Conservation (phyloP, 345 rosid genomes). For the Arabis hirsuta region DNA sequence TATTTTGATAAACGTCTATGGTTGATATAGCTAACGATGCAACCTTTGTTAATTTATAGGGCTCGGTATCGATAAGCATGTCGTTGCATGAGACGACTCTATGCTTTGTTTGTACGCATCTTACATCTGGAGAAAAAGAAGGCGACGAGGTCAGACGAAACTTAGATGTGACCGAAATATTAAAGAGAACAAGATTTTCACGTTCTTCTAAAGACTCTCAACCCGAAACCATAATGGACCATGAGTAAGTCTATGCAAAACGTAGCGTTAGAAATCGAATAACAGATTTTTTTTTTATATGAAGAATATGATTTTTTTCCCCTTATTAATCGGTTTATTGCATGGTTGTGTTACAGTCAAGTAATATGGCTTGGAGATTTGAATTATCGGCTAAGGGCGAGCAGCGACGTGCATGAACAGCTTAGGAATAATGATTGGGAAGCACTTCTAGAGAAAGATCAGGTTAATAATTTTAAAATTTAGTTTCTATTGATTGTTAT, state of each 20-base stretch:
- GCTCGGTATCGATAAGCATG: constrained; percentile 91
- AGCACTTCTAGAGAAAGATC: constrained; percentile 84
- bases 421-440: constrained; percentile 73
- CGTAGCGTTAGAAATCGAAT: neutral
- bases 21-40: constrained; percentile 15
- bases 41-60: constrained; percentile 55
- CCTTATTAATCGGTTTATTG: neutral
- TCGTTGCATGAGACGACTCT: constrained; percentile 63
- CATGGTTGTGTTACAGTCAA: constrained; percentile 53
- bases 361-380: constrained; percentile 97
- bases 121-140: constrained; percentile 92
- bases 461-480: constrained; percentile 45
- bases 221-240: constrained; percentile 72
- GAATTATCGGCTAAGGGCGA: constrained; percentile 80
- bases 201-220: constrained; percentile 47
- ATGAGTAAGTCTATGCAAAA: constrained; percentile 62
- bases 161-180: constrained; percentile 77
- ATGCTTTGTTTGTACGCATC: constrained; percentile 90
- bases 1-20: neutral
- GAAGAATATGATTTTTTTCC: neutral
- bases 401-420: constrained; percentile 55
- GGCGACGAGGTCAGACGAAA: constrained; percentile 85
- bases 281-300: neutral
- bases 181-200: constrained; percentile 76
- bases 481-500: neutral